Conservation (phyloP, 176 grass and related monocot genomes). For the sorghum (Sorghum bicolor) region DNA sequence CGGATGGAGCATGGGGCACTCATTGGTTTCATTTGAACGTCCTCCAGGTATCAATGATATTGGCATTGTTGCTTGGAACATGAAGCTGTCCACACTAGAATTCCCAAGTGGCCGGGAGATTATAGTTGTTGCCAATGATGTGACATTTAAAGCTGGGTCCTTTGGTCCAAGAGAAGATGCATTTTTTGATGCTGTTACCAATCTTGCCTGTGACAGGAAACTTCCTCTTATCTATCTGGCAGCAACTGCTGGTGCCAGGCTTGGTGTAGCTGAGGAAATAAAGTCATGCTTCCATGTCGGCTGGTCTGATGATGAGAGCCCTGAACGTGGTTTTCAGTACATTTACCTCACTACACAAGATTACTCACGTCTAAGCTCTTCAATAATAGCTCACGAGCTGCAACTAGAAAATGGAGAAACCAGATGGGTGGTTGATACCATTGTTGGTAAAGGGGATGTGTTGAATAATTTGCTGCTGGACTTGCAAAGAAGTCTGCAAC, state of each 20-base stretch:
- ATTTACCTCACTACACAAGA: slow-evolving; percentile 91
- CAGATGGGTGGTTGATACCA: slow-evolving; percentile 93
- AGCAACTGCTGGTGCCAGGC: slow-evolving; percentile 90
- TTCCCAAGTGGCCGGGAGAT: slow-evolving; percentile 85
- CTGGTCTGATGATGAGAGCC: slow-evolving; percentile 80
- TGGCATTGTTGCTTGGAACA: slow-evolving; percentile 90
- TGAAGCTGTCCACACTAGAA: slow-evolving; percentile 93
- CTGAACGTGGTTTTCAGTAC: slow-evolving; percentile 96
- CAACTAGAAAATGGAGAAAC: slow-evolving; percentile 82
- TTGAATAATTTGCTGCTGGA: too few relatives aligned
- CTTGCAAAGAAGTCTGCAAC: too few relatives aligned
- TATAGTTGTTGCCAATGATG: slow-evolving; percentile 94
- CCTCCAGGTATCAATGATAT: slow-evolving; percentile 72
- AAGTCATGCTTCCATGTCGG: slow-evolving; percentile 90
- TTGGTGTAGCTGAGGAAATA: slow-evolving; percentile 93
- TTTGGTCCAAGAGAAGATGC: slow-evolving; percentile 98
- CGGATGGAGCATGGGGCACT: slow-evolving; percentile 71
- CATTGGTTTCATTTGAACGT: slow-evolving; percentile 63
- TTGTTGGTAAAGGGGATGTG: slow-evolving; percentile 93
- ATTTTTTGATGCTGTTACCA: slow-evolving; percentile 91
- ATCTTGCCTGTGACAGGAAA: slow-evolving; percentile 88
- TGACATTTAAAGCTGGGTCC: slow-evolving; percentile 89
- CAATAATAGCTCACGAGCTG: slow-evolving; percentile 87
- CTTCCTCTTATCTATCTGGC: slow-evolving; percentile 94
- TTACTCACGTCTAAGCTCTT: slow-evolving; percentile 63